Evolutionary conservation across 192 early-diverging fungal species (phyloP).

Genomic region (Phlyctochytrium bullatum): DNA sequence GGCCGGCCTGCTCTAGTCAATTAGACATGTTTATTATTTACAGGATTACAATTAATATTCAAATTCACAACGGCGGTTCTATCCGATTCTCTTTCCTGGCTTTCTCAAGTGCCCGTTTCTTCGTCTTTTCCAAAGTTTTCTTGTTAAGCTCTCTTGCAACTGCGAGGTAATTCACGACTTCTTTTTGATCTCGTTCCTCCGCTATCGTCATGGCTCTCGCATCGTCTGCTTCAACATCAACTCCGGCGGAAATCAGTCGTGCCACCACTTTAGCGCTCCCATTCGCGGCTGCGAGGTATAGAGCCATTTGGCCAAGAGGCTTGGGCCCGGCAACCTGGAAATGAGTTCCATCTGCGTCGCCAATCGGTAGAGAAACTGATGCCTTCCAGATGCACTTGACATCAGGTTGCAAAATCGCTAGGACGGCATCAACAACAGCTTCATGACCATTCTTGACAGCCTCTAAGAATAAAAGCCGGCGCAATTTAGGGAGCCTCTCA

Average conservation of each 20-base stretch:
- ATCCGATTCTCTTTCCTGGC: constrained; percentile 7
- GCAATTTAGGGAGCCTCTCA: constrained; percentile 14
- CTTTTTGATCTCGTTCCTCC: constrained; percentile 10
- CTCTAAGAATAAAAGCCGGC: constrained; percentile 47
- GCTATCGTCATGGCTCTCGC: constrained; percentile 16
- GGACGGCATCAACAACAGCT: constrained; percentile 25
- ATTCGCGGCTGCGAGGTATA: constrained; percentile 3
- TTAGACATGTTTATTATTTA: not conserved
- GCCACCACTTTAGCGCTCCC: constrained; percentile 26
- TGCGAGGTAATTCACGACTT: constrained; percentile 12
- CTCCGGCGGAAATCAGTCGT: constrained; percentile 14
- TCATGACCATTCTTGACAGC: constrained; percentile 57
- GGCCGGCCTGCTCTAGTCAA: not conserved
- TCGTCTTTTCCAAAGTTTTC: constrained; percentile 15
- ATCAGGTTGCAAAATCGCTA: constrained; percentile 16
- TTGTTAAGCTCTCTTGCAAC: constrained; percentile 12
- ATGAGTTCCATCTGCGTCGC: no score
- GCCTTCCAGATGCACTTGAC: not conserved
- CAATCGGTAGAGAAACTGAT: not conserved
- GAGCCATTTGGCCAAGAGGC: constrained; percentile 7
- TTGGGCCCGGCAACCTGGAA: constrained; percentile 5
- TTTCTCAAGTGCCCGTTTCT: not conserved
- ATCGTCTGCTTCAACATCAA: constrained; percentile 10
- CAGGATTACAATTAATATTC: not conserved
- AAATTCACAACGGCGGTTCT: not conserved